A percentile compares a stretch with the other conserved stretches of the same genome.
Evolutionary conservation across 2,329 filamentous ascomycete species (phyloP).

Genomic region (Rutstroemia sp.): DNA sequence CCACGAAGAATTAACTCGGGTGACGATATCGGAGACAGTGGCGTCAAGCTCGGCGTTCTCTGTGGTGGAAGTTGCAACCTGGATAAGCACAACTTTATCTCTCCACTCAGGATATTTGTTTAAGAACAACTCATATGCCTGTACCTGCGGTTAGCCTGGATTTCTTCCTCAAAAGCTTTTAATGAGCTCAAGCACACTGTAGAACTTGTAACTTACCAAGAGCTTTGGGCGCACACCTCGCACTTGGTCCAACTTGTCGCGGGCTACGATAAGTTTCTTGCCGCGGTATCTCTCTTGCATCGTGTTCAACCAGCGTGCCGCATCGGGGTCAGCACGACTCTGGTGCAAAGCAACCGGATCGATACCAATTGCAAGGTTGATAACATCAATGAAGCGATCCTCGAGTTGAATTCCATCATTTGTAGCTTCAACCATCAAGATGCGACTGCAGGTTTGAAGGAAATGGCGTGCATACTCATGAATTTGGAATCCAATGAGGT

Average conservation of each 20-base stretch:
- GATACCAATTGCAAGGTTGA: conserved; percentile 81
- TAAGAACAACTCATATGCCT: conserved; percentile 78
- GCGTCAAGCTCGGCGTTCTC: conserved; percentile 84
- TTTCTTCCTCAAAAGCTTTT: no score
- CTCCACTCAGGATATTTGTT: conserved; percentile 89
- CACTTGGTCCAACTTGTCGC: conserved; percentile 90
- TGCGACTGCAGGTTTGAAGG: conserved; percentile 86
- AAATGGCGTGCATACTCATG: conserved; percentile 92
- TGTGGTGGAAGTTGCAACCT: conserved; percentile 85
- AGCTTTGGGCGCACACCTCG: conserved; percentile 91
- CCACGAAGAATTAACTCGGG: conserved; percentile 84
- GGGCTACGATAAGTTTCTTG: conserved; percentile 85
- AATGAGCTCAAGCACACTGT: not conserved
- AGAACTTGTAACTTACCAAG: conserved; percentile 33
- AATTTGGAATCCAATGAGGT: conserved; percentile 89
- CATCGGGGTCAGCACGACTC: conserved; percentile 64
- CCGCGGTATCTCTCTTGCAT: conserved; percentile 79
- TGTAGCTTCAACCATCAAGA: conserved; percentile 84
- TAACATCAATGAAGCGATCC: conserved; percentile 86
- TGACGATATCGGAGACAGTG: conserved; percentile 88
- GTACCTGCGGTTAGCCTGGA: not conserved
- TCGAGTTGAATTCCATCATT: conserved; percentile 84
- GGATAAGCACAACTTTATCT: conserved; percentile 82
- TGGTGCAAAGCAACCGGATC: conserved; percentile 69
- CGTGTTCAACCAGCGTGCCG: conserved; percentile 69